Conservation (phyloP, 371 early-diverging fungal species). For the Capillidium heterosporum region DNA sequence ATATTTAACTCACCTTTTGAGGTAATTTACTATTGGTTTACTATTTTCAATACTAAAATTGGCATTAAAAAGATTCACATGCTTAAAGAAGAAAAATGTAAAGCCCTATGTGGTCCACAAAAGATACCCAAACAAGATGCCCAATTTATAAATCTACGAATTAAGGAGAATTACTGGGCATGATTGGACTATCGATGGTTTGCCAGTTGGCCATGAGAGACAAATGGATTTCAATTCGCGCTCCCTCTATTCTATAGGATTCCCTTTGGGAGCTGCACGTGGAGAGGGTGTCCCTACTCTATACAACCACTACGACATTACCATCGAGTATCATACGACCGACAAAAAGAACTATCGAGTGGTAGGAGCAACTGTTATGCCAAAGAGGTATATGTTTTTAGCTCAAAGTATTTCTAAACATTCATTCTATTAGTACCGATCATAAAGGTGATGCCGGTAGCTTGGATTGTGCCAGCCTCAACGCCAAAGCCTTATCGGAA, state of each 20-base stretch:
- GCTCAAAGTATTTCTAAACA: too few relatives aligned
- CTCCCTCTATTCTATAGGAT: constrained; percentile 10
- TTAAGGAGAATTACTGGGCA: constrained; percentile 60
- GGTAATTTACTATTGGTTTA: constrained; percentile 17
- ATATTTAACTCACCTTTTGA: constrained; percentile 70
- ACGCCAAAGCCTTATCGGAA: constrained; percentile 24
- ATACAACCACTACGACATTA: constrained; percentile 82
- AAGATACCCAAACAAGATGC: constrained; percentile 50
- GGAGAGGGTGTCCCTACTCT: constrained; percentile 14
- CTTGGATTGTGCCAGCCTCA: not conserved
- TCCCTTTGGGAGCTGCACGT: constrained; percentile 61
- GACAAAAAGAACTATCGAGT: constrained; percentile 50
- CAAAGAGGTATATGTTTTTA: constrained; percentile 24
- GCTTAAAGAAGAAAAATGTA: constrained; percentile 30
- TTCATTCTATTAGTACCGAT: not conserved
- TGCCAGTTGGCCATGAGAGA: constrained; percentile 64
- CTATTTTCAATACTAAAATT: not conserved
- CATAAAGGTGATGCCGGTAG: not conserved
- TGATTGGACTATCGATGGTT: constrained; percentile 74
- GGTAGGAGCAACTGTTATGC: constrained; percentile 69
- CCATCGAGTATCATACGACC: constrained; percentile 54
- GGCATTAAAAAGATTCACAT: constrained; percentile 28
- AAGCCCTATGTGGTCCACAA: constrained; percentile 30
- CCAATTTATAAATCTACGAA: constrained; percentile 65
- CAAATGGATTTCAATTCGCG: not conserved